Evolutionary conservation across 164 flowering plant genomes (phyloP).

Genomic region (Amborella trichopoda): DNA sequence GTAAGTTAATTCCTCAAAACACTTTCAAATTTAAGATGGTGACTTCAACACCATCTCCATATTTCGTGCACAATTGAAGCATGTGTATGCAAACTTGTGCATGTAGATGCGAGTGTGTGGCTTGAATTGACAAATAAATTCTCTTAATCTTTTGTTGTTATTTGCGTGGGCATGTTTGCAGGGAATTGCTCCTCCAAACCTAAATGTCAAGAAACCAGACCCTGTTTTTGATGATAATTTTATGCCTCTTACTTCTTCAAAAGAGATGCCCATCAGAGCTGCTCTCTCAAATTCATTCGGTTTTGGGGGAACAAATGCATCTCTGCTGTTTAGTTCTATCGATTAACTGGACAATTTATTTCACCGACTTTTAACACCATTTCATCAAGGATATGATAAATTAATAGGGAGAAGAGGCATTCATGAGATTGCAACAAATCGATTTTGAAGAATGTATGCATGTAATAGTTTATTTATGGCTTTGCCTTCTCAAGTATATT

Average conservation of each 20-base stretch:
- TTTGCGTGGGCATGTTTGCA: slow-evolving; percentile 17
- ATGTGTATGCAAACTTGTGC: background rate
- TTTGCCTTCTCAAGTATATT: too few relatives aligned
- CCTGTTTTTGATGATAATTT: slow-evolving; percentile 50
- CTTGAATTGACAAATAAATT: background rate
- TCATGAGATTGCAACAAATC: too few relatives aligned
- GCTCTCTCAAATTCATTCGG: slow-evolving; percentile 95
- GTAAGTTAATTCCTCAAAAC: slow-evolving; percentile 29
- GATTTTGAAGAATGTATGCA: too few relatives aligned
- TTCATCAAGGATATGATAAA: too few relatives aligned
- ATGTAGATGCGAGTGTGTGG: background rate
- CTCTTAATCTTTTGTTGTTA: background rate
- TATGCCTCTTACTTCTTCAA: slow-evolving; percentile 63
- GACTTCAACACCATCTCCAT: background rate
- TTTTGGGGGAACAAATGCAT: slow-evolving; percentile 96
- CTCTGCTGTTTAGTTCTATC: slow-evolving; percentile 52
- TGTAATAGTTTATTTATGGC: too few relatives aligned
- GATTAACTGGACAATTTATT: background rate
- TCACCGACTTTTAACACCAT: too few relatives aligned
- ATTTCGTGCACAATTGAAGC: background rate
- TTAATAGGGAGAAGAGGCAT: too few relatives aligned
- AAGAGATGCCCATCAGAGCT: slow-evolving; percentile 55
- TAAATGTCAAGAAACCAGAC: slow-evolving; percentile 74
- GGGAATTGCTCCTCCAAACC: slow-evolving; percentile 83
- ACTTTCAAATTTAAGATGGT: background rate